Base-by-base conservation (phyloP, 1,139 yeast genomes). In the Komagataea norvegica region DNA sequence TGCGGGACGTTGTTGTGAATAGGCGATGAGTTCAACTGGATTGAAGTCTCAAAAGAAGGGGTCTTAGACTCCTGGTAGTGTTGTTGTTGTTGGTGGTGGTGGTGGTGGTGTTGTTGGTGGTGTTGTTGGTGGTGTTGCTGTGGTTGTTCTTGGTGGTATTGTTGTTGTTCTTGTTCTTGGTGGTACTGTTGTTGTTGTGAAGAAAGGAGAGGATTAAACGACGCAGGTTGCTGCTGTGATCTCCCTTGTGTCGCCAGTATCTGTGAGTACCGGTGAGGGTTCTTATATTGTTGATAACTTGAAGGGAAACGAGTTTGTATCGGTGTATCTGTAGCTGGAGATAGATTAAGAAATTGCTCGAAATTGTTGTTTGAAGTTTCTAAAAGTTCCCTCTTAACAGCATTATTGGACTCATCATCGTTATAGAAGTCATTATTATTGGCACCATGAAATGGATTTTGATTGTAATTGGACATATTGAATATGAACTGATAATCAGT, bases 181-280 rank as follows among this genome's bases (percentile, higher is more conserved):
- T 25, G 25, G 20, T 25, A 40, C 36, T 37, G 36, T 17, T 25
- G 29, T 6, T 25, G 25, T 23, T 25, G 42, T 36, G 33, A 24
- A 11, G 33, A 42, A 33, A 29, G 43, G 31, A 18, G 56, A 47
- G 21, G 54, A 38, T 28, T 47, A 34, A 32, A 47, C 31, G 27
- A 49, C 14, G 20, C 36, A 18, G 13, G 23, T 13, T 31, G 29
- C 15, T 11, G 11, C 19, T 30, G 31, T 17, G n/a, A n/a, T n/a
- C n/a, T n/a, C n/a, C n/a, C n/a, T 11, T 25, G 15, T 11, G 25
- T 25, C 14, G 23, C 20, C 11, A 22, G n/a, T 4, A 23, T 15
- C 11, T 30, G 21, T 16, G 19, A 13, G 16, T 22, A 30, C 11
- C 15, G 33, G 10, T 30, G 11, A 22, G 8, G 10, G 10, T 15